These are phyloP conservation scores for Leccinum colubrinum DNA, from an alignment of 1,284 basidiomycete genomes.

Conservation along the genomic window DNA sequence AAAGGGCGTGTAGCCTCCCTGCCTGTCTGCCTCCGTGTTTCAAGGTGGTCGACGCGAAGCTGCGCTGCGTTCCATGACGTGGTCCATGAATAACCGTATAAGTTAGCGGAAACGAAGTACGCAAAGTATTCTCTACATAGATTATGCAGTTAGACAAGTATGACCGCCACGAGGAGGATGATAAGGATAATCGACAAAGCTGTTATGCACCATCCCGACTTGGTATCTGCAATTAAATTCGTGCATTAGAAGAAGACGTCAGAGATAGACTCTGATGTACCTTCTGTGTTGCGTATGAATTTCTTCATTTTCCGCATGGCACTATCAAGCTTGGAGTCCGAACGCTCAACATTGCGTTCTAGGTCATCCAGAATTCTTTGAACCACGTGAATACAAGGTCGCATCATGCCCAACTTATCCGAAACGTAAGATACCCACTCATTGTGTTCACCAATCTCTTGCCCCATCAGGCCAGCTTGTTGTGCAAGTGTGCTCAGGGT, in stretches of 20 bases:
- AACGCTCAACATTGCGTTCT: conserved; percentile 69
- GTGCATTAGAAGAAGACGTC: neutral
- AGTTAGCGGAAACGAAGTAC: conserved; percentile 14
- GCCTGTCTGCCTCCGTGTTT: neutral
- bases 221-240: conserved; percentile 47
- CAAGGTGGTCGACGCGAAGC: neutral
- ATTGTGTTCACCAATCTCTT: conserved; percentile 84
- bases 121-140: conserved; percentile 10
- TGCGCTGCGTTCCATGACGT: neutral
- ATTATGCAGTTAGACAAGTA: conserved; percentile 39
- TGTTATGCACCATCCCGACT: conserved; percentile 68
- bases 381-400: conserved; percentile 2
- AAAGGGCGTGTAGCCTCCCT: neutral
- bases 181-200: conserved; percentile 51
- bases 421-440: conserved; percentile 53
- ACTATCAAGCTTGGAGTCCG: conserved; percentile 65
- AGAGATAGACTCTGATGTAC: conserved; percentile 34
- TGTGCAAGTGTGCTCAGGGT: conserved; percentile 78
- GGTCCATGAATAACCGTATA: conserved; percentile 16
- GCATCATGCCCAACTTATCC: neutral
- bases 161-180: conserved; percentile 48
- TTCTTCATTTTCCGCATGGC: conserved; percentile 76
- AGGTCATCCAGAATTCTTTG: conserved; percentile 83
- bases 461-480: conserved; percentile 90
- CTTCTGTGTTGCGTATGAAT: conserved; percentile 84